Evolutionary conservation across 2,329 filamentous ascomycete genomes (phyloP).

Genomic region (Chaetomium sp.): DNA sequence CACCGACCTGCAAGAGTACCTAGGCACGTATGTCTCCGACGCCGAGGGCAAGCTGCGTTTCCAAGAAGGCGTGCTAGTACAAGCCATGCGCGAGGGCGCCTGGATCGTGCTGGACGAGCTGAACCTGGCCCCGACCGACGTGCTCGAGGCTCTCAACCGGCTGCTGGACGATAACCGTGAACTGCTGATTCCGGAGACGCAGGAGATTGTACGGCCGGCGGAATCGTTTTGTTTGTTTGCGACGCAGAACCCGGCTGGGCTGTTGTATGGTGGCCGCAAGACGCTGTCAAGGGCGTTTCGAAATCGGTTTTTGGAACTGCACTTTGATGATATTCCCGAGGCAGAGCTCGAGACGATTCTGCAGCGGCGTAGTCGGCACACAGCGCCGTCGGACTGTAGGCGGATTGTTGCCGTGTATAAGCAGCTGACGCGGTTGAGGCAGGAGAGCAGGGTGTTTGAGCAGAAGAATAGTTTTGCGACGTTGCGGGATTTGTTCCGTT

Average conservation of each 20-base stretch:
- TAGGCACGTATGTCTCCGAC: slow-evolving; percentile 88
- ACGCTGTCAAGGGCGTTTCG: slow-evolving; percentile 89
- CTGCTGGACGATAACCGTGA: slow-evolving; percentile 95
- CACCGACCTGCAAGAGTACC: slow-evolving; percentile 94
- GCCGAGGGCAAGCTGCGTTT: slow-evolving; percentile 79
- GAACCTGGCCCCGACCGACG: slow-evolving; percentile 93
- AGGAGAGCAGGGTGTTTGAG: slow-evolving; percentile 88
- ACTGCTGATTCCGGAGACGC: slow-evolving; percentile 90
- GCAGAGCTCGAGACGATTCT: slow-evolving; percentile 88
- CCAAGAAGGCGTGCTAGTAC: slow-evolving; percentile 88
- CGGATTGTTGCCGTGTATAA: slow-evolving; percentile 92
- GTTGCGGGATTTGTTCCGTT: slow-evolving; percentile 88
- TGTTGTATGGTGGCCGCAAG: slow-evolving; percentile 96
- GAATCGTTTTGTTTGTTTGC: slow-evolving; percentile 97
- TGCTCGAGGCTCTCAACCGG: slow-evolving; percentile 91
- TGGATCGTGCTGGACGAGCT: slow-evolving; percentile 99
- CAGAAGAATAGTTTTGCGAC: slow-evolving; percentile 97
- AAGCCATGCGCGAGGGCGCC: slow-evolving; percentile 84
- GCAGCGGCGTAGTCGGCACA: slow-evolving; percentile 75
- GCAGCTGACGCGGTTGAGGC: slow-evolving; percentile 80
- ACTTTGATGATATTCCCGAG: slow-evolving; percentile 97
- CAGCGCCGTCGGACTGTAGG: slow-evolving; percentile 84
- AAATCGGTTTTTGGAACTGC: slow-evolving; percentile 92
- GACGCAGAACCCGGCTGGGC: slow-evolving; percentile 90
- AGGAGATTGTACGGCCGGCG: slow-evolving; percentile 86